Conservation (phyloP, 129 eudicot species). For the Centaurea solstitialis region DNA sequence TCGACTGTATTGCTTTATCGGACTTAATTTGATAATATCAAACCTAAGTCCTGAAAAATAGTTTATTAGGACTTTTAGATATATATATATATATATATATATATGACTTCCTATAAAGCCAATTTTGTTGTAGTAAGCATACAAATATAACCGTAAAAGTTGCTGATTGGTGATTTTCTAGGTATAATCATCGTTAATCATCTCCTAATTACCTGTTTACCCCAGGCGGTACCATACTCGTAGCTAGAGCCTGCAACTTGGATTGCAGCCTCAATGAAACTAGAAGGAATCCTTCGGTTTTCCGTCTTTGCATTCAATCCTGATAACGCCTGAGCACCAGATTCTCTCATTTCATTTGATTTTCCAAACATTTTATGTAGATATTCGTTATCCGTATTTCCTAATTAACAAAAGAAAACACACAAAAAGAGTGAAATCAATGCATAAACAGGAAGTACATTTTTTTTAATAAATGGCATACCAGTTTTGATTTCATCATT, state of each 20-base stretch:
- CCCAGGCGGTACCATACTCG: conserved; percentile 66
- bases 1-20: no score
- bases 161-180: not conserved
- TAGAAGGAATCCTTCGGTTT: conserved; percentile 10
- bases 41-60: no score
- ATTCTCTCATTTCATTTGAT: conserved; percentile 38
- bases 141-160: not conserved
- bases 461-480: not conserved
- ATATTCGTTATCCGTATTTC: conserved; percentile 14
- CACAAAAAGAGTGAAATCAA: not conserved
- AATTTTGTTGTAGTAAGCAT: not conserved
- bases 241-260: conserved; percentile 47
- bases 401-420: conserved; percentile 8
- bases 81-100: no score
- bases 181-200: not conserved
- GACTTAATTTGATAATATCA: no score
- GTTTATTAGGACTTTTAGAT: not conserved
- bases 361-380: conserved; percentile 47
- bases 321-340: conserved; percentile 28
- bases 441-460: not conserved
- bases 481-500: conserved; percentile 14
- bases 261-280: conserved; percentile 38
- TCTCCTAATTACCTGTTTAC: conserved; percentile 36
- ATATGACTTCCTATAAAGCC: not conserved
- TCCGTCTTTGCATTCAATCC: conserved; percentile 10